Base-by-base conservation (phyloP, 2,329 filamentous ascomycete species). In the Fusarium sp. region DNA sequence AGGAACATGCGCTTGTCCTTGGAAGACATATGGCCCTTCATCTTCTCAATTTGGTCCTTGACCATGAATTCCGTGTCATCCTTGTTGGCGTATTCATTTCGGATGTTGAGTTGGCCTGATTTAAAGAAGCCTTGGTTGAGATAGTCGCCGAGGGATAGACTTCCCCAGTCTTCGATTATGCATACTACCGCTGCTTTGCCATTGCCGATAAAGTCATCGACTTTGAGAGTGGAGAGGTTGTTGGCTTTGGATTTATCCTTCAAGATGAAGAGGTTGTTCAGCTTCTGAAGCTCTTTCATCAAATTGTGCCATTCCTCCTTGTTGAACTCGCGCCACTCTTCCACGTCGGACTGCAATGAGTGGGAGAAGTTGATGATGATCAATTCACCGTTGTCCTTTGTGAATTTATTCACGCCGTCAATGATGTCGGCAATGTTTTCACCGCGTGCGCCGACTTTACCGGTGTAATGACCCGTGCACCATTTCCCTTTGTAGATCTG, bases 21-120 rank as follows among this genome's bases (percentile, higher is more conserved):
- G 20, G 62, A 24, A 1, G 62, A 46, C 62, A 65, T 65, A 10
- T 65, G 62, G 1, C 42, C 60, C 0, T 59, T 65, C 62, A 65
- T 65, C 60, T 65, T 65, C 1, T 51, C 40, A 2, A 65, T 32
- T 12, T 65, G 62, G 7, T 65, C 62, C 0, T 46, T 59, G 1
- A 65, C 62, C 62, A 65, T 65, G 4, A 59, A n/a, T 0, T 40
- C 60, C 0, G 62, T 54, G 7, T 59, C 62, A 0, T 65, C 62
- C 4, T 65, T 65, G 45, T 65, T 65, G 12, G 62, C 58, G 38
- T 65, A 65, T 29, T 65, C 62, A 1, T 65, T 65, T 18, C 62
- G 40, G 3, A 65, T 46, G 8, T 65, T 65, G 30, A 65, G 34
- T 14, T 63, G 60, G 5, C 34, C 18, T 0, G 40, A 32, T 1